phyloP scores from a whole-genome alignment of 768 basidiomycete species.

The Rhizopogon salebrosus region DNA sequence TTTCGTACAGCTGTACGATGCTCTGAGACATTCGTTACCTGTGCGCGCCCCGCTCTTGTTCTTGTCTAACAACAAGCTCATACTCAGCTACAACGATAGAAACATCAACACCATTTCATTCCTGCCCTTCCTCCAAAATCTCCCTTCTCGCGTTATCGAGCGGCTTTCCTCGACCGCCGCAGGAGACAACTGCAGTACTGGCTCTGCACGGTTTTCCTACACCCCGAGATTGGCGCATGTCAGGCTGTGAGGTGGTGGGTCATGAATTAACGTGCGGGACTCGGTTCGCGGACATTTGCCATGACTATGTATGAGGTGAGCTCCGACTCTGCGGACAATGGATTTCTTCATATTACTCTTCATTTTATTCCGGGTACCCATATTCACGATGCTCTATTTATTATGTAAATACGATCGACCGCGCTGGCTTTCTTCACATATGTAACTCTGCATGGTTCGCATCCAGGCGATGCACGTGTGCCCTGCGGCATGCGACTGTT shows the following conservation, averaged over 20 bases:
- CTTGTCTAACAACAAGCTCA: neutral
- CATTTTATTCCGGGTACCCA: neutral
- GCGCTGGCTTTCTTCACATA: too few species aligned
- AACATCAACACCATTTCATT: slow-evolving; percentile 39
- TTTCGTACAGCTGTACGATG: slow-evolving; percentile 49
- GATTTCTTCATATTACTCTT: neutral
- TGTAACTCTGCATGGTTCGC: neutral
- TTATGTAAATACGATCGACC: neutral
- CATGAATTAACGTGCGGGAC: slow-evolving; percentile 30
- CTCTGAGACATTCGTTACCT: slow-evolving; percentile 47
- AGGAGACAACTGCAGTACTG: slow-evolving; percentile 59
- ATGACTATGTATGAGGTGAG: neutral
- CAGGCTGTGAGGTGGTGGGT: slow-evolving; percentile 61
- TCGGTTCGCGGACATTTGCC: neutral
- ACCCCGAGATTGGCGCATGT: slow-evolving; percentile 65
- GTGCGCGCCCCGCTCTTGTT: slow-evolving; percentile 29
- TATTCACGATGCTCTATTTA: neutral
- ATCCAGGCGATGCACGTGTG: too few species aligned
- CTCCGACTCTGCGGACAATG: neutral
- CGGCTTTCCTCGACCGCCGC: slow-evolving; percentile 61
- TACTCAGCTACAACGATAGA: slow-evolving; percentile 24
- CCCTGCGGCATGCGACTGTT: too few species aligned
- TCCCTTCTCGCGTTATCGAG: slow-evolving; percentile 60
- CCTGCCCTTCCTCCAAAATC: slow-evolving; percentile 66
- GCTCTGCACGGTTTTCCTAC: slow-evolving; percentile 58